Conservation (phyloP, 2,329 filamentous ascomycete genomes). For the Aureobasidium uvarum region DNA sequence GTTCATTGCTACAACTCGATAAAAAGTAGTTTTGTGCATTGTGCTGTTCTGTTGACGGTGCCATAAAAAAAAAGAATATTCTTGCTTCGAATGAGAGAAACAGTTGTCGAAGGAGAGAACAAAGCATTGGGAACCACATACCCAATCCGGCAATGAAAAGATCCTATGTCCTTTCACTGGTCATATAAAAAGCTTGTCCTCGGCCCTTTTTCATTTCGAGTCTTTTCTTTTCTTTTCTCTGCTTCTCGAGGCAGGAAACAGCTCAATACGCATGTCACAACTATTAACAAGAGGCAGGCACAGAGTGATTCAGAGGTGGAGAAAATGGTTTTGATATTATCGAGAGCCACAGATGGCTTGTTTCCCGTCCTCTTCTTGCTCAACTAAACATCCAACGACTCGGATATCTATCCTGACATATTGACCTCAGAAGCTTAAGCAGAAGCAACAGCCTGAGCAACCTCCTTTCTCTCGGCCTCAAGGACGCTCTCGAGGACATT, state of each 20-base stretch:
- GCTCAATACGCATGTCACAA: not conserved
- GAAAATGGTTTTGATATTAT: conserved; percentile 6
- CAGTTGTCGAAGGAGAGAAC: not conserved
- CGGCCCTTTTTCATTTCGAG: not conserved
- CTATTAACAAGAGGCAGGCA: not conserved
- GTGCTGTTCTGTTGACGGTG: no score
- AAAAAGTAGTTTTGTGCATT: no score
- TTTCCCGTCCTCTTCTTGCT: not conserved
- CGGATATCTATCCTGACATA: not conserved
- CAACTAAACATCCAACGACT: not conserved
- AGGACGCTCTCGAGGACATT: conserved; percentile 51
- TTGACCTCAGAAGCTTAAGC: not conserved
- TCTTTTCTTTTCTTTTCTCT: not conserved
- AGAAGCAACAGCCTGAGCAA: conserved; percentile 43
- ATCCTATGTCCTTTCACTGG: not conserved
- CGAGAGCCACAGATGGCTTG: not conserved
- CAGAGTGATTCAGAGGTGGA: not conserved
- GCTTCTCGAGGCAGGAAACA: not conserved
- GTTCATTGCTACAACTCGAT: no score
- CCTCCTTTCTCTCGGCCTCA: conserved; percentile 48
- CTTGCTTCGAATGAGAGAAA: not conserved
- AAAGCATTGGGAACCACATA: not conserved
- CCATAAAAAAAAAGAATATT: no score
- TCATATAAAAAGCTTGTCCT: not conserved
- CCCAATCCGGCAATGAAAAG: not conserved